Evolutionary conservation across 176 grass and related monocot genomes (phyloP), one percentile per base, ranked within the genome.

Genomic region (Raddia guianensis): DNA sequence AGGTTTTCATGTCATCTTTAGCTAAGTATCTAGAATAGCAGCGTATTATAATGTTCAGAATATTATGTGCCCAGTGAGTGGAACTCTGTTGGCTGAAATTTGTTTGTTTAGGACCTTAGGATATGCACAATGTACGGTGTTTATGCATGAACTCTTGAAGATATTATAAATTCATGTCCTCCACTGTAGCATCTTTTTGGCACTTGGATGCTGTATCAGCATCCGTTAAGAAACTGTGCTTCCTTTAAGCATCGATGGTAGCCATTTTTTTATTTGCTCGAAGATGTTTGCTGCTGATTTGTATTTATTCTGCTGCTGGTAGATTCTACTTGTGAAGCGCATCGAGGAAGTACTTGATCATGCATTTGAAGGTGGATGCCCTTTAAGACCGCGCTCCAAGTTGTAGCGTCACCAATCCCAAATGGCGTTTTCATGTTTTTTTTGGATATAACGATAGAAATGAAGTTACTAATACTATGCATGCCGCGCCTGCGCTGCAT

Each of bases 331-430:
- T 35, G 96, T 93, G 69, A 99, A 99, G 86, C 88, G 80, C 54
- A 99, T 99, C 2, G 96, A 99, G 68, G 96, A 95, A 79, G 96
- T 99, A 61, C 93, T 99, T 27, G 84, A 86, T 51, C 93, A 99
- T 18, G 96, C 96, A 84, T 95, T 99, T 0, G 96, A 99, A 88
- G 93, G 80, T 53, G 90, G 93, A 86, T 89, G 87, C 32, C 82
- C 76, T 2, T 66, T 90, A 80, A 92, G 89, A 47, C 86, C 87
- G 21, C 84, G 16, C 14, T 90, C 96, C 40, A 99, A 86, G 77
- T 73, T 99, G 63, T 99, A 95, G 76, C 88, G 83, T 18, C 40
- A 49, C 34, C 63, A 75, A 65, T 56, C 19, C 49, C 19, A 56
- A 47, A 16, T 37, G 50, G 12, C 12, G 2, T 65, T 69, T 82